Evolutionary conservation across 768 basidiomycete species (phyloP), one percentile per base, ranked within the genome.

Genomic region (Auricularia sp.): DNA sequence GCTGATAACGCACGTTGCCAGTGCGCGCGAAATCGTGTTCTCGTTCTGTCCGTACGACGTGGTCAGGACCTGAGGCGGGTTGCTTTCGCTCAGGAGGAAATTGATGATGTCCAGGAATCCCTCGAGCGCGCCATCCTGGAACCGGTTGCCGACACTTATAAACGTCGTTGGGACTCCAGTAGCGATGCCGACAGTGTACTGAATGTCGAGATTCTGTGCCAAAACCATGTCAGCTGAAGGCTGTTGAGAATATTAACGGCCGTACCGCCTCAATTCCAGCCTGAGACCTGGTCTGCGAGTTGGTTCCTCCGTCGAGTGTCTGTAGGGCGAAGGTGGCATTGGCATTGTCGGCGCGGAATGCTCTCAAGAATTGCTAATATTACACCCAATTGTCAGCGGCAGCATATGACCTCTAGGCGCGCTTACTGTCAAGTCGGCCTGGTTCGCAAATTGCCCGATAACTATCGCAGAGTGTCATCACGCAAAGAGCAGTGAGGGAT

Each of bases 121-220:
- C 71, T 70, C 68, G 18, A 72, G 60, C 61, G 67, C 65, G 39
- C 70, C 71, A 10, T 63, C 62, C 3, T 39, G 56, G 64, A 61
- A 67, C 36, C 65, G 51, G 23, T 65, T 36, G 64, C 71, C 71
- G 44, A 72, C 72, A 14, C 70, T 71, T 36, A 74, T 65, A 62
- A 72, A 72, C 3, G 72, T 71, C 3, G 67, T 68, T 21, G 73
- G 72, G 7, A 74, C 69, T 59, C 68, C 69, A 7, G 71, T 67
- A 3, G 74, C 72, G 43, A 77, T 43, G 18, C 75, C 75, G 53
- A 76, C 66, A 29, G 77, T 76, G 64, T 75, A 76, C 58, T 78
- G 73, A n/a, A 71, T 75, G 64, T 77, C 77, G n/a, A 77, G 69
- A 65, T 75, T 70, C 73, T 69, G 54, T 21, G 29, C 29, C 29